Evolutionary conservation across 2,329 filamentous ascomycete species (phyloP), one percentile per base, ranked within the genome.

Genomic region (Trichoderma breve): DNA sequence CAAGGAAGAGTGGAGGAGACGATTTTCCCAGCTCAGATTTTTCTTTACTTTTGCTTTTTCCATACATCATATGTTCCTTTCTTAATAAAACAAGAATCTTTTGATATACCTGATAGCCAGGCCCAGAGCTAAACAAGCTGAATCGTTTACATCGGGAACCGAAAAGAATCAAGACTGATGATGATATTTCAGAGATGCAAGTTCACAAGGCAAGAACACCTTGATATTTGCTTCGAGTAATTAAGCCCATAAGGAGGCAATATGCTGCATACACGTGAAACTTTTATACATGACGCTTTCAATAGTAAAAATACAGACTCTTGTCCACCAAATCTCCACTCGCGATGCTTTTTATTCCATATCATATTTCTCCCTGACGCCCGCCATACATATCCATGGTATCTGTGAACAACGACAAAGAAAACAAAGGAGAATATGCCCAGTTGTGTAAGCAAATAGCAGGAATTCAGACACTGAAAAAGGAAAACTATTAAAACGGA

Each of bases 361-460:
- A 65, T 34, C 69, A 55, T 71, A 65, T 47, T 53, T 64, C 53
- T 61, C 60, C 66, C 55, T 69, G 66, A 69, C 66, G 66, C 66
- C 71, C 57, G 57, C 58, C 63, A 53, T 71, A 68, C 58, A 32
- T 58, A 73, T 65, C 53, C 63, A 74, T 73, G 71, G 71, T 74
- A 75, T 75, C 66, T 72, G 57, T 60, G 53, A 68, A 61, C n/a
- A 65, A 69, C 62, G 53, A 55, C 39, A 71, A 65, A 58, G 11
- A 62, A 43, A 15, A 73, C 9, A 72, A 47, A 47, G 39, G 68
- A 58, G 28, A 60, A 60, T 51, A 60, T 24, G 30, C 60, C 60
- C 60, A 15, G 34, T 51, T 51, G 12, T 34, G 24, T 15, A 43
- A 67, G 51, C 64, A 57, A 62, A 61, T 24, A 21, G 21, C 34